Percentiles rank a stretch among this genome's conserved stretches.
Conservation (phyloP, 305 asterid genomes). For the Fraxinus sp. region DNA sequence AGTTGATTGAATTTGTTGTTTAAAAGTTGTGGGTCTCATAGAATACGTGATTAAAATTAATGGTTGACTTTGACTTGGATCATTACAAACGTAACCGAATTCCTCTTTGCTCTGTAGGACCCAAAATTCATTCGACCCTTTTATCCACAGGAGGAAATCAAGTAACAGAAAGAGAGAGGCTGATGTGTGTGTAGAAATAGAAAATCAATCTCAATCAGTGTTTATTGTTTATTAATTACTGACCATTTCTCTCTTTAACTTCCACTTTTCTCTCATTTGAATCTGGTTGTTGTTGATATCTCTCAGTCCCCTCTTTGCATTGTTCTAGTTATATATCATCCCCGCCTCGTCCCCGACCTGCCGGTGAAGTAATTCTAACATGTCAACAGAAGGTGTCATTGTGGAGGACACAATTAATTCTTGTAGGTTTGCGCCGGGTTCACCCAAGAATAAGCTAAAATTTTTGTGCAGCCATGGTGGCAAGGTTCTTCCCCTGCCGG, state of each 20-base stretch:
- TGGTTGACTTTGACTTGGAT: too few relatives aligned
- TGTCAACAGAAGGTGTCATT: slow-evolving; percentile 40
- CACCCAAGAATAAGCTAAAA: slow-evolving; percentile 55
- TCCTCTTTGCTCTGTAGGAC: neutral
- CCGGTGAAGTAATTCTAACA: slow-evolving; percentile 8
- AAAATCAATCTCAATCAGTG: neutral
- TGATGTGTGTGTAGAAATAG: neutral
- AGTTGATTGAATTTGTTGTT: too few relatives aligned
- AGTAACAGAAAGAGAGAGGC: neutral
- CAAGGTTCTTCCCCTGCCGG: slow-evolving; percentile 71
- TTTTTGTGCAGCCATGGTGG: slow-evolving; percentile 89
- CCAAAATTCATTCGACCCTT: neutral
- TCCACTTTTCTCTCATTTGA: neutral
- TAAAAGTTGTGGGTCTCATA: too few relatives aligned
- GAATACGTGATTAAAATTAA: too few relatives aligned
- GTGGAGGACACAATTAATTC: slow-evolving; percentile 18
- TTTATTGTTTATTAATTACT: neutral
- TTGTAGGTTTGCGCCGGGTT: slow-evolving; percentile 44
- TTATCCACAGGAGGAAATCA: neutral
- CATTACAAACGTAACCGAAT: too few relatives aligned
- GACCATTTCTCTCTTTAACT: neutral
- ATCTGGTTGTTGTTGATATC: neutral
- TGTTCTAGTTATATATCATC: neutral
- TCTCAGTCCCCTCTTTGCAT: neutral
- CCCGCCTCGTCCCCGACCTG: neutral